Evolutionary conservation across 176 grass and related monocot genomes (phyloP).

Genomic region (Echinochloa phyllopogon): DNA sequence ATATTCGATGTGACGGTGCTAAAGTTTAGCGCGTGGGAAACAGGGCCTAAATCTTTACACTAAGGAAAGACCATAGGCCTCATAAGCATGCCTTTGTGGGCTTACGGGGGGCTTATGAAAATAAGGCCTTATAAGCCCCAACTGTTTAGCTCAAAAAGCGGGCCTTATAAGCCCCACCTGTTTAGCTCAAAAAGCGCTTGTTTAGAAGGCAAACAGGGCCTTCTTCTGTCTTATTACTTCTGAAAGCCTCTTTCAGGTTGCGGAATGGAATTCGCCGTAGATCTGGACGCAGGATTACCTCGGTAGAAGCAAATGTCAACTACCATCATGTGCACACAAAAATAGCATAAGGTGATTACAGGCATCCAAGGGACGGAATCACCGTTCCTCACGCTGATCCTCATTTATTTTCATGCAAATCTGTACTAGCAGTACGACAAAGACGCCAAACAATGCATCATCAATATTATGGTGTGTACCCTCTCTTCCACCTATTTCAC

Average conservation of each 20-base stretch:
- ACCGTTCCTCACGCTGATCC: neutral
- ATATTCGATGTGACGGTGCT: too few species aligned
- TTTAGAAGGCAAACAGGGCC: too few species aligned
- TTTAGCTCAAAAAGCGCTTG: too few species aligned
- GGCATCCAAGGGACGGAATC: neutral
- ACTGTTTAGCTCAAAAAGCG: too few species aligned
- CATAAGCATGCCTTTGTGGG: too few species aligned
- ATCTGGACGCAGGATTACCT: conserved; percentile 4
- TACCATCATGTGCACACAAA: neutral
- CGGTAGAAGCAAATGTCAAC: neutral
- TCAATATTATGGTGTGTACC: neutral
- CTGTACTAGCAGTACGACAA: neutral
- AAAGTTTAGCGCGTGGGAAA: too few species aligned
- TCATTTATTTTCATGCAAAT: conserved; percentile 34
- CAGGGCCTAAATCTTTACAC: too few species aligned
- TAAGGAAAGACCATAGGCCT: too few species aligned
- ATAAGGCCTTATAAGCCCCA: too few species aligned
- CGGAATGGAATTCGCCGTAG: conserved; percentile 10
- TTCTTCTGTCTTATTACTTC: too few species aligned
- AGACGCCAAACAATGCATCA: neutral
- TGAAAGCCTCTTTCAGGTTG: conserved; percentile 32
- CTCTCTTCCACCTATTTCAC: conserved; percentile 35
- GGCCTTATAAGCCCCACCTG: too few species aligned
- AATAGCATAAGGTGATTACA: conserved; percentile 16
- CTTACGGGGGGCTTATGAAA: too few species aligned